Conservation (phyloP, 768 basidiomycete species). For the Tricholomella constricta region DNA sequence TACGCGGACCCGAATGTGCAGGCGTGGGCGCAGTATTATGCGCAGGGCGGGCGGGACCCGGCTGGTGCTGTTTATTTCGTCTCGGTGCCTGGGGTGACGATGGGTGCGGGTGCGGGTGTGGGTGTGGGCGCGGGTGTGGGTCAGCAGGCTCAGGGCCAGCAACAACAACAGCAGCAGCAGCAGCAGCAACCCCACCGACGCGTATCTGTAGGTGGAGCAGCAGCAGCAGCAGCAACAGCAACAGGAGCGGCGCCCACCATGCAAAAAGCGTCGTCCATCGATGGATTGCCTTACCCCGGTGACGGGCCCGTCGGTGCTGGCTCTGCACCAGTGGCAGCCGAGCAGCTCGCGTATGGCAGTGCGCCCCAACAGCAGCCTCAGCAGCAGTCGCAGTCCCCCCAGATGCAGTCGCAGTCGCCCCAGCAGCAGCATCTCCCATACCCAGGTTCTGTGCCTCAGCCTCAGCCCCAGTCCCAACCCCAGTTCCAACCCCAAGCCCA, state of each 20-base stretch:
- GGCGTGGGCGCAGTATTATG: slow-evolving; percentile 87
- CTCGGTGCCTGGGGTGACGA: slow-evolving; percentile 73
- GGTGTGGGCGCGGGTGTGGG: slow-evolving; percentile 4
- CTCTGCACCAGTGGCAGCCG: neutral
- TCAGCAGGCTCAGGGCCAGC: slow-evolving; percentile 23
- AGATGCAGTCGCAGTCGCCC: neutral
- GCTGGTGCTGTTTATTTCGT: slow-evolving; percentile 83
- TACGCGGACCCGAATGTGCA: slow-evolving; percentile 83
- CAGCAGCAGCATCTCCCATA: slow-evolving; percentile 2
- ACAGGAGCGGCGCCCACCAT: neutral
- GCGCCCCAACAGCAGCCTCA: slow-evolving; percentile 9
- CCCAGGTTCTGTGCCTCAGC: neutral
- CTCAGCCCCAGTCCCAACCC: too few species aligned
- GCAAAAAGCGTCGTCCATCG: slow-evolving; percentile 1
- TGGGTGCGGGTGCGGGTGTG: slow-evolving; percentile 18
- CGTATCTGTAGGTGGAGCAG: slow-evolving; percentile 9
- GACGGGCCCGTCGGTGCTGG: slow-evolving; percentile 3
- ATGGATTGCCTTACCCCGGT: slow-evolving; percentile 22
- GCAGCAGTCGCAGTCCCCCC: neutral
- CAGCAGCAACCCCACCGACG: slow-evolving; percentile 18
- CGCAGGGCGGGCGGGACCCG: slow-evolving; percentile 71
- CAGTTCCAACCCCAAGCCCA: too few species aligned
- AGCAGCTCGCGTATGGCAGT: slow-evolving; percentile 10
- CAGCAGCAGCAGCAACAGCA: slow-evolving; percentile 6
- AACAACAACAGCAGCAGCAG: slow-evolving; percentile 20